A percentile compares a stretch with the other conserved stretches of the same genome.
Evolutionary conservation across 441 rosid species (phyloP).

Genomic region (Melastoma candidum): DNA sequence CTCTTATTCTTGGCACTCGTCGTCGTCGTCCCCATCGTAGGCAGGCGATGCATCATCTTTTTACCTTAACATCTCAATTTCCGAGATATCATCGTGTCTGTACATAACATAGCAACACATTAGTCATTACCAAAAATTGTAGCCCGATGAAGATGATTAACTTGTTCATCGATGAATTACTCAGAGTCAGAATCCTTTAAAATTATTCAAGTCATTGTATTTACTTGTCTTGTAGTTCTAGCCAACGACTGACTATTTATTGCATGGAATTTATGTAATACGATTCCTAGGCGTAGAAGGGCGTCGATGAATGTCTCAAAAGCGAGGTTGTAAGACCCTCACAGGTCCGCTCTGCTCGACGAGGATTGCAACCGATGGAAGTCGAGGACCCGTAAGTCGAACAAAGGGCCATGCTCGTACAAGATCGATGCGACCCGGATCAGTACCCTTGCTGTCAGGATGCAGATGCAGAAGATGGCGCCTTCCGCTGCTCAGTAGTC

Average conservation of each 20-base stretch:
- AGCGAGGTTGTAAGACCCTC: too few relatives aligned
- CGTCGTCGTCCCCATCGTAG: conserved; percentile 21
- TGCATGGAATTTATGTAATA: too few relatives aligned
- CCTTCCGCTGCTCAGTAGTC: conserved; percentile 9
- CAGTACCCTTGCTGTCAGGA: conserved; percentile 27
- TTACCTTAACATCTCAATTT: not conserved
- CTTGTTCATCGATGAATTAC: conserved; percentile 15
- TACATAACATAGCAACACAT: too few relatives aligned
- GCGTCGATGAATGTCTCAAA: too few relatives aligned
- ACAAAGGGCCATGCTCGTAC: conserved; percentile 15
- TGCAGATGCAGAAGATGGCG: conserved; percentile 15
- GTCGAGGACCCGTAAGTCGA: conserved; percentile 16
- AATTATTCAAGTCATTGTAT: too few relatives aligned
- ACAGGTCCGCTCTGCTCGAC: too few relatives aligned
- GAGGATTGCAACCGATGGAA: conserved; percentile 19
- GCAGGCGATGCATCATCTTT: not conserved
- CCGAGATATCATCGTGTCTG: not conserved
- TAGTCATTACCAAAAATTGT: too few relatives aligned
- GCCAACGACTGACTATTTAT: too few relatives aligned
- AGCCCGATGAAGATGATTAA: too few relatives aligned
- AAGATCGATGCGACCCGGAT: conserved; percentile 23
- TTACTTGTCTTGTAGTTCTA: too few relatives aligned
- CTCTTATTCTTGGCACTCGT: conserved; percentile 28
- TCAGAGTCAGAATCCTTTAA: not conserved
- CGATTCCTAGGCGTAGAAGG: too few relatives aligned